phyloP scores from a whole-genome alignment of 768 basidiomycete species.

The Tylopilus subfusipes region DNA sequence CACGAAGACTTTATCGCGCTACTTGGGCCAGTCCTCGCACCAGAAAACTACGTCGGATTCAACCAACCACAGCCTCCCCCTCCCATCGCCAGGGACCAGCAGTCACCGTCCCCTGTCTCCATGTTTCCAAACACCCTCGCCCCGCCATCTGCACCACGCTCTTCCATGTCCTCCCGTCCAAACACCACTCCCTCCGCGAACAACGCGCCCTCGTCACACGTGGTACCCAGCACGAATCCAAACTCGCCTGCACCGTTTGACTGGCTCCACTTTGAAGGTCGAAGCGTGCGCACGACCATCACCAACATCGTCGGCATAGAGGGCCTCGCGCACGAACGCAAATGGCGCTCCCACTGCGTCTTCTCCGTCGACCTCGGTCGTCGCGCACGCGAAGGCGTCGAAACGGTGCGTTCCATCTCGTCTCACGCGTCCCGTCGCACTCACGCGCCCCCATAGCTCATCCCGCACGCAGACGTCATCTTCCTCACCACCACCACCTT shows the following conservation, averaged over 20 bases:
- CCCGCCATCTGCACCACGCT: slow-evolving; percentile 28
- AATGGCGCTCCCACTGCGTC: slow-evolving; percentile 79
- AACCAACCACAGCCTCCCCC: slow-evolving; percentile 20
- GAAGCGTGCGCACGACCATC: slow-evolving; percentile 74
- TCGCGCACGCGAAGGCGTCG: slow-evolving; percentile 69
- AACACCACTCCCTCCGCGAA: slow-evolving; percentile 27
- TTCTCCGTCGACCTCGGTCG: slow-evolving; percentile 79
- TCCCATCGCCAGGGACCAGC: slow-evolving; percentile 19
- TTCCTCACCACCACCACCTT: slow-evolving; percentile 48
- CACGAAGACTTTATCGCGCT: slow-evolving; percentile 83
- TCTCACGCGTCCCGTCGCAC: not conserved
- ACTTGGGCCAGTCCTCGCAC: slow-evolving; percentile 75
- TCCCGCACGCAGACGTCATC: slow-evolving; percentile 80
- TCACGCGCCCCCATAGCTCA: slow-evolving; percentile 46
- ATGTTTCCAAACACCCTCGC: slow-evolving; percentile 25
- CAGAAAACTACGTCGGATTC: slow-evolving; percentile 64
- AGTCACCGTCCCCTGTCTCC: slow-evolving; percentile 28
- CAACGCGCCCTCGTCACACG: slow-evolving; percentile 9
- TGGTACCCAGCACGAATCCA: slow-evolving; percentile 38
- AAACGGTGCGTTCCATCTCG: slow-evolving; percentile 55
- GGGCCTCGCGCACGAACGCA: slow-evolving; percentile 76
- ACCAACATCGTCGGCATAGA: slow-evolving; percentile 77
- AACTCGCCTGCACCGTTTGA: slow-evolving; percentile 77
- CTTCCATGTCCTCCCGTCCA: slow-evolving; percentile 34
- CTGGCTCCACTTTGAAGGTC: slow-evolving; percentile 84